Conservation (phyloP, 108 stramenopile species). For the Chaetoceros tenuissimus region DNA sequence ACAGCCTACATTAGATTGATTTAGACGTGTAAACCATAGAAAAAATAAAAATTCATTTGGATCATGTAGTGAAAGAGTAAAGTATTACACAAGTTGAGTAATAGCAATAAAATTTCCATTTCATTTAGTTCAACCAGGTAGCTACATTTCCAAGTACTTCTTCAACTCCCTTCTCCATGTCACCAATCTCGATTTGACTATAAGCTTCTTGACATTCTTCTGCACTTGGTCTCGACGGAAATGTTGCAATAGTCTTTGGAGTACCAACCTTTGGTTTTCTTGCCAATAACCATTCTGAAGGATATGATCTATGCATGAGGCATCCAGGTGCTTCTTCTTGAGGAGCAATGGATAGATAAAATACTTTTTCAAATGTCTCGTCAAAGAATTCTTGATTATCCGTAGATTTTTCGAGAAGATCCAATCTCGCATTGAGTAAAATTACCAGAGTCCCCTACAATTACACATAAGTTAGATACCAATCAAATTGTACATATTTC, state of each 20-base stretch:
- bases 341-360: constrained; percentile 58
- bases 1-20: too few species aligned
- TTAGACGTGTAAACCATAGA: too few species aligned
- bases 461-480: too few species aligned
- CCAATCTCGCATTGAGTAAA: constrained; percentile 67
- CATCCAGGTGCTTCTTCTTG: constrained; percentile 67
- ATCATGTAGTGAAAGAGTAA: too few species aligned
- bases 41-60: too few species aligned
- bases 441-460: constrained; percentile 76
- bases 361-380: constrained; percentile 63
- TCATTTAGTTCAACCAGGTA: constrained; percentile 53
- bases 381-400: constrained; percentile 39
- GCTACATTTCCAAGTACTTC: constrained; percentile 58
- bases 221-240: constrained; percentile 25
- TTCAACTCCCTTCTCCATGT: constrained; percentile 64
- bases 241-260: constrained; percentile 52
- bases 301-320: constrained; percentile 60
- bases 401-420: constrained; percentile 36
- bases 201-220: constrained; percentile 52
- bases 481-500: too few species aligned
- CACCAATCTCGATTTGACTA: constrained; percentile 43
- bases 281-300: constrained; percentile 60
- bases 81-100: too few species aligned
- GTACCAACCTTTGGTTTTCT: constrained; percentile 70
- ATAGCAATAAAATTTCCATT: constrained; percentile 1